Evolutionary conservation across 768 basidiomycete species (phyloP).

Genomic region (Naganishia vaughanmartiniae): DNA sequence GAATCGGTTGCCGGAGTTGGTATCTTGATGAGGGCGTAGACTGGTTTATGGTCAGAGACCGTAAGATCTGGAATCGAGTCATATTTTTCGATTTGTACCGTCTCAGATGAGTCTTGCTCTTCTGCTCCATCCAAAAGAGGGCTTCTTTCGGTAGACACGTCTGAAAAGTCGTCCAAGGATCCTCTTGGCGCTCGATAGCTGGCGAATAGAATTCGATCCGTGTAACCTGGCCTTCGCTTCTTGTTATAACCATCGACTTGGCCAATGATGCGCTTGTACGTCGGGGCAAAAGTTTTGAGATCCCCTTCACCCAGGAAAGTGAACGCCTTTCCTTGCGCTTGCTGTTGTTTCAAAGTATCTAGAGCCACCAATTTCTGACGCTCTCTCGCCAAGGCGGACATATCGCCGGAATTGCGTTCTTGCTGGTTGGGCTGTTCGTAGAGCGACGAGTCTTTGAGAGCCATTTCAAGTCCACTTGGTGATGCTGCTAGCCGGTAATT

Average conservation of each 20-base stretch:
- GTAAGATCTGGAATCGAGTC: slow-evolving; percentile 78
- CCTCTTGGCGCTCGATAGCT: slow-evolving; percentile 66
- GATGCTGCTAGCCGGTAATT: slow-evolving; percentile 73
- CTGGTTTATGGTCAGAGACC: slow-evolving; percentile 92
- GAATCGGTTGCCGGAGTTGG: slow-evolving; percentile 44
- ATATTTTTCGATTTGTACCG: slow-evolving; percentile 63
- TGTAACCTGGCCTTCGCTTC: slow-evolving; percentile 83
- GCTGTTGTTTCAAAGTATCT: slow-evolving; percentile 55
- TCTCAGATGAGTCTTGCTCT: not conserved
- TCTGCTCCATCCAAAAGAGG: slow-evolving; percentile 11
- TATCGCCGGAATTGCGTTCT: not conserved
- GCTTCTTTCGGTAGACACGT: slow-evolving; percentile 38
- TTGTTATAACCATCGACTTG: slow-evolving; percentile 73
- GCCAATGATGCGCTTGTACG: slow-evolving; percentile 81
- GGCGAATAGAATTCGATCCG: slow-evolving; percentile 84
- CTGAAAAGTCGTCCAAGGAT: slow-evolving; percentile 57
- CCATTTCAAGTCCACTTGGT: slow-evolving; percentile 45
- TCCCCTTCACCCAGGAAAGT: slow-evolving; percentile 77
- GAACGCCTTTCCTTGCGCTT: slow-evolving; percentile 64
- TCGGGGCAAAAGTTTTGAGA: slow-evolving; percentile 84
- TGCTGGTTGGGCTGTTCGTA: not conserved
- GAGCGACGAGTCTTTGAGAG: slow-evolving; percentile 55
- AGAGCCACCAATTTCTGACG: slow-evolving; percentile 41
- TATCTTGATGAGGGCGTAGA: slow-evolving; percentile 71
- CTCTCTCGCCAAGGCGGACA: slow-evolving; percentile 40